phyloP scores from a whole-genome alignment of 352 stramenopile genomes.

The Blastocystis sp. region DNA sequence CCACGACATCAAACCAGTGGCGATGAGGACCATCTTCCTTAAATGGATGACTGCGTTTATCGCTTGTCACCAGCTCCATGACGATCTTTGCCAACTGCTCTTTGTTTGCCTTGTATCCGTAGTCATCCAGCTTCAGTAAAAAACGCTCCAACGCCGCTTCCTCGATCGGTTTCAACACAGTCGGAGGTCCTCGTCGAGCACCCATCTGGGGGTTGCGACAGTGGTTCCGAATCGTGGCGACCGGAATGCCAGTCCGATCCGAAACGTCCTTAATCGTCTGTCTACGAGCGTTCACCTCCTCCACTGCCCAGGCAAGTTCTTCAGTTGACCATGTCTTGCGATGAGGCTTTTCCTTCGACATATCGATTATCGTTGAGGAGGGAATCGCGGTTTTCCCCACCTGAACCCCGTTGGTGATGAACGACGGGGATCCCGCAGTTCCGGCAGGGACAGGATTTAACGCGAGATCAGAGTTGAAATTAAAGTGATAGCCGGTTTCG shows the following conservation, averaged over 20 bases:
- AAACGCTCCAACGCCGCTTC: conserved; percentile 51
- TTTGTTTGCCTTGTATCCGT: conserved; percentile 45
- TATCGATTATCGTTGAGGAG: neutral
- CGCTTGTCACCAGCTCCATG: conserved; percentile 24
- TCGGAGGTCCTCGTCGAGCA: conserved; percentile 36
- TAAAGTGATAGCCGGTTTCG: conserved; percentile 46
- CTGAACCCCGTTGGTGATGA: neutral
- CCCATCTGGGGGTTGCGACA: conserved; percentile 36
- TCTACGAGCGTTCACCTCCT: neutral
- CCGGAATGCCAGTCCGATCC: conserved; percentile 5
- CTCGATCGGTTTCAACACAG: conserved; percentile 13
- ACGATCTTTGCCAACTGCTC: conserved; percentile 55
- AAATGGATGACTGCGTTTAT: conserved; percentile 46
- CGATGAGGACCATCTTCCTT: conserved; percentile 58
- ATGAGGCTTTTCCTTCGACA: conserved; percentile 9
- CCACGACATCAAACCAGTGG: conserved; percentile 49
- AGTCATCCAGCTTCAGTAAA: conserved; percentile 47
- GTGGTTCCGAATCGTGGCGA: conserved; percentile 53
- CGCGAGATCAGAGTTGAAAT: neutral
- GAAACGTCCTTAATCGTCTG: conserved; percentile 49
- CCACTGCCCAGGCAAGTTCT: conserved; percentile 37
- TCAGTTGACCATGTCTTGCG: neutral
- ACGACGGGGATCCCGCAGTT: neutral
- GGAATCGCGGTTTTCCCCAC: neutral
- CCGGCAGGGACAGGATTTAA: neutral